Base-by-base conservation (phyloP, 2,329 filamentous ascomycete genomes). In the Alternaria ventricosa region DNA sequence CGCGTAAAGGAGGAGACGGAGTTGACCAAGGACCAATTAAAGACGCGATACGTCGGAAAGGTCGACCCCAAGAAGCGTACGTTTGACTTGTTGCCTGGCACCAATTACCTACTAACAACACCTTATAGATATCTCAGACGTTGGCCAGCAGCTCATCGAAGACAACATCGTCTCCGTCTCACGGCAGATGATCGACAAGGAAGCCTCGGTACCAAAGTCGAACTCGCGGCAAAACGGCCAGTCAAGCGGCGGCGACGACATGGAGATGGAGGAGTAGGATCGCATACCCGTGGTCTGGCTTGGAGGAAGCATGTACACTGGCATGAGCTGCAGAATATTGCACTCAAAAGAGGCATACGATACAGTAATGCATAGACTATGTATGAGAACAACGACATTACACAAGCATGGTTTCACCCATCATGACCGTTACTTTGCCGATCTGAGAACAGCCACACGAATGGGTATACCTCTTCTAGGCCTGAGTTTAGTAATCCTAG, bases 81-180 rank as follows among this genome's bases (percentile, higher is more conserved):
- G 86, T 83, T 18, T 54, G 20, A 22, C 7, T 18, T 5, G 2
- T 11, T 3, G 2, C 11, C 12, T 4, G 36, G 12, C 5, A 7
- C 10, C 10, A 27, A 28, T 4, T 23, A 25, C 47, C 22, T 20
- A 27, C 74, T 79, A 63, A 79, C 63, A 15, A 33, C 1, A 46
- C 5, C 22, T 11, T 61, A 50, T 69, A 88, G 86, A 99, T 81
- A 87, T 99, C 78, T 94, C 97, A 82, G 94, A 97, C 73, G 93
- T 99, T 50, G 96, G 96, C 59, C 94, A 97, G 82, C 90, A 96
- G 80, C 87, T 98, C 69, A 98, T 99, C 75, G 96, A 99, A 84
- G 96, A 99, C 87, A 99, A 99, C 83, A 99, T 99, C 69, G 96
- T 99, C 12, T 93, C 94, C 4, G 94, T 99, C n/a, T 96, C 94